Conservation (phyloP, 2,329 filamentous ascomycete genomes). For the Fusarium sp. region DNA sequence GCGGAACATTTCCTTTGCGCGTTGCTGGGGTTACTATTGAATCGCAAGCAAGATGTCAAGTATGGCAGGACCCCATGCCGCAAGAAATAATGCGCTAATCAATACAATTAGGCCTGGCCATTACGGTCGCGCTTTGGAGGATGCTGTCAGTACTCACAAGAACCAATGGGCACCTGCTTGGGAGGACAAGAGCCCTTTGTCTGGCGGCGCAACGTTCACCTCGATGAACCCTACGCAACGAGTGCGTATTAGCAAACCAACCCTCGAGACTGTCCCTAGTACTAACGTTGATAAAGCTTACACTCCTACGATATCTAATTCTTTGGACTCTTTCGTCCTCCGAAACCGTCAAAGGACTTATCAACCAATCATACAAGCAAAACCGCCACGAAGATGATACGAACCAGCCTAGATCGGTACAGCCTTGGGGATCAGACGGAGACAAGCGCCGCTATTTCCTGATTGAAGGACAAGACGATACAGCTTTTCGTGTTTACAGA, state of each 20-base stretch:
- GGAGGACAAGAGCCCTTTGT: constrained; percentile 85
- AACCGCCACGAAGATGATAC: constrained; percentile 80
- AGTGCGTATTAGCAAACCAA: constrained; percentile 62
- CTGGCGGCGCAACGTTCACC: constrained; percentile 82
- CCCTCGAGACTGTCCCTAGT: constrained; percentile 3
- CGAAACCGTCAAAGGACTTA: constrained; percentile 81
- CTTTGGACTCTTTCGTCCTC: constrained; percentile 92
- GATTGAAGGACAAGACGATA: constrained; percentile 94
- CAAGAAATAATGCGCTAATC: constrained; percentile 27
- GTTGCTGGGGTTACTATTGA: constrained; percentile 86
- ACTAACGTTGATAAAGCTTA: constrained; percentile 68
- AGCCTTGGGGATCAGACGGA: constrained; percentile 90
- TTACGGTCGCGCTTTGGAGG: constrained; percentile 92
- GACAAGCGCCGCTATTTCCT: constrained; percentile 94
- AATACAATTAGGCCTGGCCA: constrained; percentile 79
- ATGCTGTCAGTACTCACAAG: constrained; percentile 86
- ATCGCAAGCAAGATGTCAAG: constrained; percentile 99
- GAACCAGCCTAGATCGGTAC: constrained; percentile 90
- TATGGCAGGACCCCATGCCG: constrained; percentile 61
- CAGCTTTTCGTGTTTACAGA: constrained; percentile 90
- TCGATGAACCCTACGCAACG: constrained; percentile 84
- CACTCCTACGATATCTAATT: constrained; percentile 83
- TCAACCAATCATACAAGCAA: constrained; percentile 91
- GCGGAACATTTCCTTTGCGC: constrained; percentile 91
- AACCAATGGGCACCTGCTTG: constrained; percentile 89